Conservation (phyloP, 1,139 yeast genomes). For the Candida frijolesensis region DNA sequence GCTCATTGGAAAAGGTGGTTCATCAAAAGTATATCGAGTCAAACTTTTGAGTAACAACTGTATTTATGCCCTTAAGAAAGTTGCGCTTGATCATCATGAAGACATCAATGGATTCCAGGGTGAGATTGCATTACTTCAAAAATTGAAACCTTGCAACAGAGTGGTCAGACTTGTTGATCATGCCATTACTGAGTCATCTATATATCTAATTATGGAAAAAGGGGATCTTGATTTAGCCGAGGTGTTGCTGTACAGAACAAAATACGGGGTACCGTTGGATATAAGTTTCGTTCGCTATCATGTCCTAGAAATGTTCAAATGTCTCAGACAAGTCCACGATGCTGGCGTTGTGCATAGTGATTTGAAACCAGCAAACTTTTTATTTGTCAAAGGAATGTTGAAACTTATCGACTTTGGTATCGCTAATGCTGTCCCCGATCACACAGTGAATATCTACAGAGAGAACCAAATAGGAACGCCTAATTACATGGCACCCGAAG, state of each 20-base stretch:
- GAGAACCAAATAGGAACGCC: conserved; percentile 96
- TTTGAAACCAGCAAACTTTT: conserved; percentile 91
- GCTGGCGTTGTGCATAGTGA: conserved; percentile 93
- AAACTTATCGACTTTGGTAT: conserved; percentile 96
- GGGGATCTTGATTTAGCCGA: conserved; percentile 92
- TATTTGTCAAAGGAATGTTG: conserved; percentile 80
- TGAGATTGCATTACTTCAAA: conserved; percentile 75
- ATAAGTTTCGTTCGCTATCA: conserved; percentile 80
- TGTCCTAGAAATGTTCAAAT: conserved; percentile 75
- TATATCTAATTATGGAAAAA: conserved; percentile 87
- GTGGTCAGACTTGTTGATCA: conserved; percentile 82
- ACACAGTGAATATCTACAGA: conserved; percentile 86
- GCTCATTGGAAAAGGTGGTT: conserved; percentile 87
- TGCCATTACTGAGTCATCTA: conserved; percentile 63
- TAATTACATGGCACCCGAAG: conserved; percentile 98
- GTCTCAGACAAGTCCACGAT: conserved; percentile 86
- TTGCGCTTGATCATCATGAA: conserved; percentile 79
- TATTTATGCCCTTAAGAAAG: conserved; percentile 80
- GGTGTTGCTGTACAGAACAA: conserved; percentile 63
- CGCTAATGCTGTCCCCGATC: conserved; percentile 91
- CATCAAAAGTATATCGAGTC: conserved; percentile 89
- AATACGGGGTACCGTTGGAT: conserved; percentile 56
- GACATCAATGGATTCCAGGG: conserved; percentile 82
- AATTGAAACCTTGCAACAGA: conserved; percentile 61
- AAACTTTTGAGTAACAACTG: conserved; percentile 53